phyloP scores from a whole-genome alignment of 2,329 filamentous ascomycete species.

The Colletotrichum eremochloae region DNA sequence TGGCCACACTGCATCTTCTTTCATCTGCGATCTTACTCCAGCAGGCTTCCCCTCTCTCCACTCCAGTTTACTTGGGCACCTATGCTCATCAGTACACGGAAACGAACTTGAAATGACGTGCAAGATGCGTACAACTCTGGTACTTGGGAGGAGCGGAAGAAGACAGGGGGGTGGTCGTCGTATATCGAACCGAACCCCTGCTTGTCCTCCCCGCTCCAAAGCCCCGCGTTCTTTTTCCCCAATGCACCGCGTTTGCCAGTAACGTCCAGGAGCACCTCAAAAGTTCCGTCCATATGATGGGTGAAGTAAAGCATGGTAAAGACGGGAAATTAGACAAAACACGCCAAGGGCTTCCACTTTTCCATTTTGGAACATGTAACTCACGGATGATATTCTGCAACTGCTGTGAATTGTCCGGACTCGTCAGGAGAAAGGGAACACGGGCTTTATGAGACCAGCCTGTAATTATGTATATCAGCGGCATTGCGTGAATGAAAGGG shows the following conservation, averaged over 20 bases:
- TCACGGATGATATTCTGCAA: accelerated
- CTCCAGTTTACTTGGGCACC: background rate
- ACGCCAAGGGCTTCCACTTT: background rate
- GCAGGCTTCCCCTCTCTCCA: constrained; percentile 13
- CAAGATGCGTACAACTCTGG: constrained; percentile 13
- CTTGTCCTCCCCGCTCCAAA: constrained; percentile 10
- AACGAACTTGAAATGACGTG: constrained; percentile 13
- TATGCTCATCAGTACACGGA: background rate
- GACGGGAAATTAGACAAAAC: background rate
- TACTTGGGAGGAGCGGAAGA: background rate
- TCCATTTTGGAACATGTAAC: accelerated
- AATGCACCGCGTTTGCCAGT: constrained; percentile 25
- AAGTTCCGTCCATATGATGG: constrained; percentile 29
- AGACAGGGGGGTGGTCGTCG: background rate
- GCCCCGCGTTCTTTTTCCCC: constrained; percentile 27
- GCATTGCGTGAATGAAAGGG: background rate
- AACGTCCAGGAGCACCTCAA: constrained; percentile 7
- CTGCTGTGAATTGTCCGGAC: background rate
- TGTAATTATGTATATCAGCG: background rate
- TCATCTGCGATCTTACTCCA: background rate
- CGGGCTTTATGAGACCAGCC: no score
- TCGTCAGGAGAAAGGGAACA: background rate
- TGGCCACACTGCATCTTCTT: background rate
- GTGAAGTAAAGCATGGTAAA: background rate
- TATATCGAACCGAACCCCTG: constrained; percentile 13